Base-by-base conservation (phyloP, 345 rosid genomes). In the Pistacia vera region DNA sequence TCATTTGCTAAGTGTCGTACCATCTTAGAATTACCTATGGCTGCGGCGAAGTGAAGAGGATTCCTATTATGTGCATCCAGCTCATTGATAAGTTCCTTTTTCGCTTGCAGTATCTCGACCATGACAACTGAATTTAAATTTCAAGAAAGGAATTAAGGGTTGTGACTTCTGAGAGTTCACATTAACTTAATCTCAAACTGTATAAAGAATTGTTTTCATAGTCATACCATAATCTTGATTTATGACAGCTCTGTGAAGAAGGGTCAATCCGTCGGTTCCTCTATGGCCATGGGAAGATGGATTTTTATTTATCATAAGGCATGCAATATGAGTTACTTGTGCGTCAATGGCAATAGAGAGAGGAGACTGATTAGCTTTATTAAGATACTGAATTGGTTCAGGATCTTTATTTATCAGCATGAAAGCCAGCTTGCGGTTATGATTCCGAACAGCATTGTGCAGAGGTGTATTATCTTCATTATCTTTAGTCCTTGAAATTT, bases 211-310 rank as follows among this genome's bases (percentile, higher is more conserved):
- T 61, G 41, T 25, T 16, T 2, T 8, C 12, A 2, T 6, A 49
- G 18, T 46, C 70, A 44, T 33, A 66, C 70, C 70, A 22, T 66
- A 66, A 66, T 66, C 11, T 66, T 66, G 70, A 5, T 25, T 44
- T 33, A 69, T 69, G 60, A 69, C 22, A 17, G 61, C 72, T 16
- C 60, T 35, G 4, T 56, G 63, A 2, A 70, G 73, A 70, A 70
- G 52, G 0, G 51, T 57, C 38, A 52, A 28, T 8, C 2, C 13
- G 7, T 30, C 57, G 6, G 52, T 25, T 13, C 30, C 28, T 38
- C 18, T 57, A 22, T 55, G 49, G 63, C 36, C 25, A 36, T 38
- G 25, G 30, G 74, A 70, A 28, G 28, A 9, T n/a, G 54, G 54
- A 6, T 38, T 5, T 16, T 56, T 16, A 8, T 33, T 7, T 6